Percentiles rank a stretch among this genome's conserved stretches.
Conservation (phyloP, 208 protist genomes). For the Crithidia acanthocephali region DNA sequence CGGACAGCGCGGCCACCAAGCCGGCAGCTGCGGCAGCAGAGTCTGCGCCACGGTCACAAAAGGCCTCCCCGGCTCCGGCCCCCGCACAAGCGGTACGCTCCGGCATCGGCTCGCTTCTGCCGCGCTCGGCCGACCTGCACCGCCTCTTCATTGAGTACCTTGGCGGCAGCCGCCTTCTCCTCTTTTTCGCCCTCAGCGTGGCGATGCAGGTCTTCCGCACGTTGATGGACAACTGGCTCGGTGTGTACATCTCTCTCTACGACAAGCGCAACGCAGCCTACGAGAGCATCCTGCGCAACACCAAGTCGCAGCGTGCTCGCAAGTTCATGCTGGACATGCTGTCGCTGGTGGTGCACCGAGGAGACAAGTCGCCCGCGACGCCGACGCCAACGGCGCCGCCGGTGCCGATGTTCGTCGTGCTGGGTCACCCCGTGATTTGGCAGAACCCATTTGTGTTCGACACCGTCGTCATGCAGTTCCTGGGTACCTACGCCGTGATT, state of each 20-base stretch:
- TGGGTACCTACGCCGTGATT: slow-evolving; percentile 64
- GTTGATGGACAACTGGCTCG: slow-evolving; percentile 79
- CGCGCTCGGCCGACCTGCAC: slow-evolving; percentile 38
- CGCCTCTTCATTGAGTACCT: slow-evolving; percentile 55
- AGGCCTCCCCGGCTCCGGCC: not conserved
- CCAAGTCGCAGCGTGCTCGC: slow-evolving; percentile 41
- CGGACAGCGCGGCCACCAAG: not conserved
- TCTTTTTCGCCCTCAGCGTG: slow-evolving; percentile 49
- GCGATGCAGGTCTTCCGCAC: slow-evolving; percentile 57
- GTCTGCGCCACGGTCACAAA: not conserved
- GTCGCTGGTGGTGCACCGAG: slow-evolving; percentile 31
- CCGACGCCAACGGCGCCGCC: slow-evolving; percentile 29
- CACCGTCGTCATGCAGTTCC: slow-evolving; percentile 50
- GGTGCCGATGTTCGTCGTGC: slow-evolving; percentile 12
- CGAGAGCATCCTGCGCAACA: slow-evolving; percentile 42
- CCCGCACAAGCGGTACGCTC: slow-evolving; percentile 3
- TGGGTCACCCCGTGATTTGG: slow-evolving; percentile 24
- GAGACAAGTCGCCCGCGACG: slow-evolving; percentile 21
- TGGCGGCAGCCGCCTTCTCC: slow-evolving; percentile 31
- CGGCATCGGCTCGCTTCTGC: slow-evolving; percentile 39
- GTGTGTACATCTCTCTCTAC: slow-evolving; percentile 70
- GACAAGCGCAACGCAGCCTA: slow-evolving; percentile 43
- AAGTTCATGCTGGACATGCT: slow-evolving; percentile 38
- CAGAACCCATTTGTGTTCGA: slow-evolving; percentile 47
- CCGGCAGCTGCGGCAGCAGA: not conserved